phyloP scores from a whole-genome alignment of 108 stramenopile species.

The Stephanodiscus triporus region DNA sequence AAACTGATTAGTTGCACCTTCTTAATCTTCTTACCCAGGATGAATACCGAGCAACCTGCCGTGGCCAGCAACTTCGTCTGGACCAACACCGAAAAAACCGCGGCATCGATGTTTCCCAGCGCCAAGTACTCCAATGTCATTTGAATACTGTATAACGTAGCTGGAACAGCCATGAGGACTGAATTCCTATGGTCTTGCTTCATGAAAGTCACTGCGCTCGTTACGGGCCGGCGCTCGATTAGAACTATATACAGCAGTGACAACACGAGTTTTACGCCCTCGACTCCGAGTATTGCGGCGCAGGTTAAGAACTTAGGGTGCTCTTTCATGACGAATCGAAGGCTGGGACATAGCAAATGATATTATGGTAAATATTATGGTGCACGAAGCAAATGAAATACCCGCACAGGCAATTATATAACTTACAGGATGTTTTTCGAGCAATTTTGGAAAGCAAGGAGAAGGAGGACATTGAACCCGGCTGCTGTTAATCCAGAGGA shows the following conservation, averaged over 20 bases:
- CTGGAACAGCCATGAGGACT: slow-evolving; percentile 85
- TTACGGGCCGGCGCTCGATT: slow-evolving; percentile 43
- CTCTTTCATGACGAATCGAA: slow-evolving; percentile 83
- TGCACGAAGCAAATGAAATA: too few relatives aligned
- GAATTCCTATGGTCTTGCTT: slow-evolving; percentile 75
- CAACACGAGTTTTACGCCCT: slow-evolving; percentile 64
- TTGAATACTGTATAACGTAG: slow-evolving; percentile 94
- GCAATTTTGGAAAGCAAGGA: slow-evolving; percentile 84
- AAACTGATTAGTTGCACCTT: slow-evolving; percentile 82
- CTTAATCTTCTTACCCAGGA: slow-evolving; percentile 79
- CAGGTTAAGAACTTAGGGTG: slow-evolving; percentile 73
- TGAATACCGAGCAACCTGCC: slow-evolving; percentile 87
- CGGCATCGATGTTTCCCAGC: slow-evolving; percentile 91
- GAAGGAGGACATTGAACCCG: slow-evolving; percentile 69
- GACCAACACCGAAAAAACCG: slow-evolving; percentile 91
- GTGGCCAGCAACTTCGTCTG: slow-evolving; percentile 94
- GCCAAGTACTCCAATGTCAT: slow-evolving; percentile 96
- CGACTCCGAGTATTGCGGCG: slow-evolving; percentile 79
- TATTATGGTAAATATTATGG: too few relatives aligned
- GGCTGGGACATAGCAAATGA: too few relatives aligned
- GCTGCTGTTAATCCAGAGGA: slow-evolving; percentile 29
- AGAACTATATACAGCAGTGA: slow-evolving; percentile 65
- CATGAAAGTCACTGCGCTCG: slow-evolving; percentile 57
- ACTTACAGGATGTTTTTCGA: slow-evolving; percentile 81
- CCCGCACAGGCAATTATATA: too few relatives aligned